Percentiles rank a stretch among this genome's conserved stretches.
Conservation (phyloP, 1,139 yeast genomes). For the Casaregolazyma suthepensis region DNA sequence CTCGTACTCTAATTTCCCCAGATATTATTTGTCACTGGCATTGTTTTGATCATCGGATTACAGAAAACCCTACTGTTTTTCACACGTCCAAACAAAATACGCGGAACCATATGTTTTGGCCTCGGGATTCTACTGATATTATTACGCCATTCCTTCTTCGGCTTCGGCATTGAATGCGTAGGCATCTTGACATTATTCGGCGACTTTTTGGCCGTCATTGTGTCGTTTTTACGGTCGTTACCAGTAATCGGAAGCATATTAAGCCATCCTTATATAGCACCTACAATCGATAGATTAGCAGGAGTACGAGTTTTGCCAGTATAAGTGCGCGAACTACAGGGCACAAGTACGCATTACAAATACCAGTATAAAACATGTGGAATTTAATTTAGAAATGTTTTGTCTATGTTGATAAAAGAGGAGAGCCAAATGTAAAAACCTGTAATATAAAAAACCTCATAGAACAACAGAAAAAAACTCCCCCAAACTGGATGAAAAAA, state of each 20-base stretch:
- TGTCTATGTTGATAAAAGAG: neutral
- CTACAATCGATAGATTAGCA: constrained; percentile 55
- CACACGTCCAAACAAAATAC: constrained; percentile 76
- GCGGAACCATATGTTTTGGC: constrained; percentile 77
- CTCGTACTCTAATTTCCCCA: constrained; percentile 33
- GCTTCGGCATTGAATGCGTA: constrained; percentile 75
- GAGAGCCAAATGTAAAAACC: neutral
- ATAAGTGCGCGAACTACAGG: too few relatives aligned
- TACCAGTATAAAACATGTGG: neutral
- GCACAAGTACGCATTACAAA: too few relatives aligned
- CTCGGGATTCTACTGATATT: constrained; percentile 72
- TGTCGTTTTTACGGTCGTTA: constrained; percentile 80
- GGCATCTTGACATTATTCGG: constrained; percentile 90
- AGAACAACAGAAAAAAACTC: neutral
- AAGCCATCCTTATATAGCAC: constrained; percentile 78
- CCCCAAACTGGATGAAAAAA: neutral
- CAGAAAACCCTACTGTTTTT: constrained; percentile 78
- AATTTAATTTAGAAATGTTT: neutral
- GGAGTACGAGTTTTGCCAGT: constrained; percentile 63
- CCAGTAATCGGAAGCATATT: constrained; percentile 85
- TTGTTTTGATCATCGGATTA: constrained; percentile 80
- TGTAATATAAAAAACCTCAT: neutral
- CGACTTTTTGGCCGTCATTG: constrained; percentile 82
- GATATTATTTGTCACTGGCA: constrained; percentile 69
- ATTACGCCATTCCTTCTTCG: constrained; percentile 70